phyloP scores from a whole-genome alignment of 352 stramenopile genomes.

The Phytopythium vexans region DNA sequence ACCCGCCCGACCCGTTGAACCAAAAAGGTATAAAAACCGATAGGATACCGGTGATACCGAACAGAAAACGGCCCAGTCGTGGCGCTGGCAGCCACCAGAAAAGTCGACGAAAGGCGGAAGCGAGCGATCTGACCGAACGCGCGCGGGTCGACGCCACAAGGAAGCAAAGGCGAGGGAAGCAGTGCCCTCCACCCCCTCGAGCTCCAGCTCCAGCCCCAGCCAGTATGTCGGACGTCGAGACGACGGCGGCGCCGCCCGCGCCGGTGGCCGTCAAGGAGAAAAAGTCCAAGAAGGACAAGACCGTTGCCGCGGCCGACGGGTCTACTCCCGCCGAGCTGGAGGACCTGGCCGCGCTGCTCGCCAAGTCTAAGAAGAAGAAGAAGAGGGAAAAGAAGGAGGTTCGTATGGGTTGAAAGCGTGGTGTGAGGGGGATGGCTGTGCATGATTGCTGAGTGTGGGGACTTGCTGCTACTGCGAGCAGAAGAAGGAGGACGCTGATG shows the following conservation, averaged over 20 bases:
- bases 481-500: constrained; percentile 57
- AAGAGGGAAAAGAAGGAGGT: constrained; percentile 89
- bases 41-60: background rate
- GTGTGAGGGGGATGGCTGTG: constrained; percentile 8
- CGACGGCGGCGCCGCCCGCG: constrained; percentile 1
- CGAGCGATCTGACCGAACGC: constrained; percentile 18
- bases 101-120: constrained; percentile 25
- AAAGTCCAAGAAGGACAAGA: constrained; percentile 33
- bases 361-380: constrained; percentile 90
- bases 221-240: constrained; percentile 56
- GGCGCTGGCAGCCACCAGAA: constrained; percentile 37
- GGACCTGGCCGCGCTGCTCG: constrained; percentile 88
- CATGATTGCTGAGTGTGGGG: constrained; percentile 9
- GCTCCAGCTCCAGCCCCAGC: background rate
- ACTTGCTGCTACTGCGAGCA: constrained; percentile 10
- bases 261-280: constrained; percentile 19
- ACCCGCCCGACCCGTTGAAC: too few species aligned
- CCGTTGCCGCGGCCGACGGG: constrained; percentile 31
- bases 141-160: constrained; percentile 17
- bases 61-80: background rate
- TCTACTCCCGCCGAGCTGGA: constrained; percentile 57
- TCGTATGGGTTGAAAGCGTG: constrained; percentile 16
- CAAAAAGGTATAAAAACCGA: background rate
- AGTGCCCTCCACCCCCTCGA: background rate
- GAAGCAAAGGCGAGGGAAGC: constrained; percentile 2